phyloP scores from a whole-genome alignment of 208 protist genomes.

The Crithidia sp. region DNA sequence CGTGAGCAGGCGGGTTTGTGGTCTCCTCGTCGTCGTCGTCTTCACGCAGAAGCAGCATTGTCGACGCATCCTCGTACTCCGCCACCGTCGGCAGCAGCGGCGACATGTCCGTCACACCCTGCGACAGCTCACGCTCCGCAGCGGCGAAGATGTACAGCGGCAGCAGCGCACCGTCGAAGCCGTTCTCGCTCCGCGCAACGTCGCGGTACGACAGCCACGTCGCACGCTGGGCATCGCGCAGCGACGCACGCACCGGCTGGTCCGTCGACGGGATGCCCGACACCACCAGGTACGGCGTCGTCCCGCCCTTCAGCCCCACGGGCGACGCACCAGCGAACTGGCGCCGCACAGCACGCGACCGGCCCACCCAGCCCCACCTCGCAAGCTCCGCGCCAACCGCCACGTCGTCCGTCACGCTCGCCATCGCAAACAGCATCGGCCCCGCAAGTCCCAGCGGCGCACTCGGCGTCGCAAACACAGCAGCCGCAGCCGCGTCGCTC shows the following conservation, averaged over 20 bases:
- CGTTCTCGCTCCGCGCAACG: conserved; percentile 8
- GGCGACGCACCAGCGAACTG: conserved; percentile 13
- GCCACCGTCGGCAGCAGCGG: conserved; percentile 14
- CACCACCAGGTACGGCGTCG: conserved; percentile 17
- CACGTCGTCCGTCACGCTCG: conserved; percentile 30
- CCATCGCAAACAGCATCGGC: conserved; percentile 24
- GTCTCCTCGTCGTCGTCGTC: background rate
- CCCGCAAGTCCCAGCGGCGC: conserved; percentile 17
- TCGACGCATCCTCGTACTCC: conserved; percentile 19
- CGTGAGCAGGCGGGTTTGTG: background rate
- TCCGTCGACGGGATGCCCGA: conserved; percentile 17
- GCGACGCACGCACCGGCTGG: conserved; percentile 1
- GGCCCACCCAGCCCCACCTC: conserved; percentile 14
- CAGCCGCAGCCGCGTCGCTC: background rate
- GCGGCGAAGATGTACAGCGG: conserved; percentile 18
- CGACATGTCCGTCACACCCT: background rate
- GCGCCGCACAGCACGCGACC: conserved; percentile 7
- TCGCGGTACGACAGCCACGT: conserved; percentile 5
- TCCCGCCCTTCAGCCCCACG: conserved; percentile 6
- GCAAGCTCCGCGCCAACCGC: conserved; percentile 13
- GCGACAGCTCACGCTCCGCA: conserved; percentile 7
- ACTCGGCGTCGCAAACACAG: conserved; percentile 10
- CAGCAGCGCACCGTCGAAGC: conserved; percentile 14
- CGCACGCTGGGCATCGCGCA: conserved; percentile 8
- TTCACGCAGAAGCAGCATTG: background rate